Conservation (phyloP, 2,329 filamentous ascomycete species). For the Penicillium sp. region DNA sequence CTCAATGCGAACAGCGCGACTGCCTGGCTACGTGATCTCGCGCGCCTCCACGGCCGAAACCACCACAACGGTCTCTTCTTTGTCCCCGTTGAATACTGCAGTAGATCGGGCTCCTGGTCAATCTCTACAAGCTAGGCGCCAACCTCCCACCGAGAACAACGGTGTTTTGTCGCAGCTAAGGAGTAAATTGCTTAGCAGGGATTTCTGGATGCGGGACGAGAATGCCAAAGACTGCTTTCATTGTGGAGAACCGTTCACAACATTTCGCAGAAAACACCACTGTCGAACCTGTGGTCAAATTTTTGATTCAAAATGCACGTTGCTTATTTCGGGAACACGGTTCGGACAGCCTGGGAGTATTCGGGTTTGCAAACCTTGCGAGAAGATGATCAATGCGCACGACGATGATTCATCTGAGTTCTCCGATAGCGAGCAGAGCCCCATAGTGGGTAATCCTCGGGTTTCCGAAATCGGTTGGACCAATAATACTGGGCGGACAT, state of each 20-base stretch:
- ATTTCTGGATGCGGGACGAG: slow-evolving; percentile 99
- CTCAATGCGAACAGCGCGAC: slow-evolving; percentile 45
- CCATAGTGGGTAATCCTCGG: slow-evolving; percentile 62
- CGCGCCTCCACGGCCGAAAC: slow-evolving; percentile 44
- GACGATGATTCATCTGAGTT: slow-evolving; percentile 91
- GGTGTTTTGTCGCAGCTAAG: slow-evolving; percentile 62
- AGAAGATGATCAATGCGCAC: slow-evolving; percentile 84
- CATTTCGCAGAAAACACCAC: slow-evolving; percentile 93
- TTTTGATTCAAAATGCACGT: slow-evolving; percentile 94
- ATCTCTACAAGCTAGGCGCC: slow-evolving; percentile 20
- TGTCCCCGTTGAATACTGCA: slow-evolving; percentile 32
- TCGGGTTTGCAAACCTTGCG: slow-evolving; percentile 88
- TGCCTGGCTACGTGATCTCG: slow-evolving; percentile 45
- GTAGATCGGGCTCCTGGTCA: slow-evolving; percentile 21
- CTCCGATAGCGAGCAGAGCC: slow-evolving; percentile 67
- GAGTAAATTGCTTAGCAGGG: slow-evolving; percentile 84
- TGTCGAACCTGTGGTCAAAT: slow-evolving; percentile 96
- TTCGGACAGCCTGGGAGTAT: slow-evolving; percentile 85
- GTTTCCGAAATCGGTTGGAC: slow-evolving; percentile 57
- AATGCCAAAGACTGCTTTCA: slow-evolving; percentile 97
- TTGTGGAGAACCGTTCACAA: slow-evolving; percentile 85
- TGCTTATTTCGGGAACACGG: slow-evolving; percentile 78
- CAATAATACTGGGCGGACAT: slow-evolving; percentile 39
- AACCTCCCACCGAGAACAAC: slow-evolving; percentile 20
- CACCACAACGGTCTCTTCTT: slow-evolving; percentile 44